These are phyloP conservation scores for Penicillium samsonianum DNA, from an alignment of 495 filamentous ascomycete species.

Conservation along the genomic window DNA sequence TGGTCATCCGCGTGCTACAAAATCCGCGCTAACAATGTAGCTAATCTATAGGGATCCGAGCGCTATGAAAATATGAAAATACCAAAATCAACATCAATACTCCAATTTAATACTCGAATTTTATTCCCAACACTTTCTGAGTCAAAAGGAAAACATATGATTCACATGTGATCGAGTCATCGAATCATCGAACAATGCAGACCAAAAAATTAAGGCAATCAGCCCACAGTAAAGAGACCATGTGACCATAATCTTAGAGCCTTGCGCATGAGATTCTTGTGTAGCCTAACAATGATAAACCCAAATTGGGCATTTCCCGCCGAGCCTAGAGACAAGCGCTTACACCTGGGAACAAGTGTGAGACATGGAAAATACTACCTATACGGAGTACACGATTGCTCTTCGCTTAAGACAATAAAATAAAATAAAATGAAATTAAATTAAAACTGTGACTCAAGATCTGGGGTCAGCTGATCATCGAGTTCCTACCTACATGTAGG, in stretches of 20 bases:
- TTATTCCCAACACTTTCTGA: not conserved
- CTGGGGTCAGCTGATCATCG: constrained; percentile 11
- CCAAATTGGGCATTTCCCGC: constrained; percentile 7
- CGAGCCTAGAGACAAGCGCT: constrained; percentile 10
- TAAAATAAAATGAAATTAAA: not conserved
- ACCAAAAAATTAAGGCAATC: constrained; percentile 12
- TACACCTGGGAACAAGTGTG: not conserved
- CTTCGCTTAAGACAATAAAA: not conserved
- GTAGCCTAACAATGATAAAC: not conserved
- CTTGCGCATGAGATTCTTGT: constrained; percentile 1
- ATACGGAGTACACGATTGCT: too few relatives aligned
- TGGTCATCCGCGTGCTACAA: constrained; percentile 4
- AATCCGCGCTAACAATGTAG: not conserved
- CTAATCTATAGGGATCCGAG: constrained; percentile 5
- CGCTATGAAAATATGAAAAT: not conserved
- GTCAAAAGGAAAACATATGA: constrained; percentile 4
- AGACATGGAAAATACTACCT: constrained; percentile 8
- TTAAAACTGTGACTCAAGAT: constrained; percentile 9
- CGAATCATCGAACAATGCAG: not conserved
- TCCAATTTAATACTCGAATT: not conserved
- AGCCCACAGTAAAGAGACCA: not conserved
- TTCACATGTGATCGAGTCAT: constrained; percentile 9
- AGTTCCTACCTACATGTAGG: too few relatives aligned
- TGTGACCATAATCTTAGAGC: not conserved
- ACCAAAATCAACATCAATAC: not conserved